A percentile compares a stretch with the other conserved stretches of the same genome.
These are phyloP conservation scores for Marvania coccoides DNA, from an alignment of 139 green algal species.

Conservation along the genomic window DNA sequence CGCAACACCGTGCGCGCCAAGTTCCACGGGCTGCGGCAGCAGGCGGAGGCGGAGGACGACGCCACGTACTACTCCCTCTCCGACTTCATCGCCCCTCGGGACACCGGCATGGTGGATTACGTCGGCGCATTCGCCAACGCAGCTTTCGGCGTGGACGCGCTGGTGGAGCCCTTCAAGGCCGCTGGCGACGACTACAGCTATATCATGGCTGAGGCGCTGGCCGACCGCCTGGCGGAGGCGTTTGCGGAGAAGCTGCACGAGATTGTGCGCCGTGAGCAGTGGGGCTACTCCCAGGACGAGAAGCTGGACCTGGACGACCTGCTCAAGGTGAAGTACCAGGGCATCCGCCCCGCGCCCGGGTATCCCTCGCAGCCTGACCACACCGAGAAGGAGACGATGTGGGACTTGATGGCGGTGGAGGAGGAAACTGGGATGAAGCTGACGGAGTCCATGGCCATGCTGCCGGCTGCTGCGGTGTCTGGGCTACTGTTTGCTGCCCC, in stretches of 20 bases:
- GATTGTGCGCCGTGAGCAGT: conserved; percentile 80
- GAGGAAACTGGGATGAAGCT: conserved; percentile 74
- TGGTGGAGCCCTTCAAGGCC: conserved; percentile 69
- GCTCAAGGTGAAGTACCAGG: conserved; percentile 98
- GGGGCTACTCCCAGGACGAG: conserved; percentile 92
- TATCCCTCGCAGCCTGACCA: conserved; percentile 99
- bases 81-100: conserved; percentile 94
- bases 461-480: conserved; percentile 84
- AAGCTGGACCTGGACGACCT: conserved; percentile 80
- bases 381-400: conserved; percentile 97
- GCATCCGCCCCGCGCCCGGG: conserved; percentile 93
- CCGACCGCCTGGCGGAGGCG: conserved; percentile 94
- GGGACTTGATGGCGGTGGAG: conserved; percentile 83
- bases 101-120: conserved; percentile 84
- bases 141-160: conserved; percentile 82
- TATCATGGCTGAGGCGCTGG: conserved; percentile 98
- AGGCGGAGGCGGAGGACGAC: conserved; percentile 78
- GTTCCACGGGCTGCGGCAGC: conserved; percentile 74
- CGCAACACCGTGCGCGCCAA: conserved; percentile 28
- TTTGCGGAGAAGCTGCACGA: conserved; percentile 94
- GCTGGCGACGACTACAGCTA: conserved; percentile 81
- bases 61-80: conserved; percentile 84
- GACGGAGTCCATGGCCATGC: conserved; percentile 95
- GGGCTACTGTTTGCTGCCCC: conserved; percentile 92
- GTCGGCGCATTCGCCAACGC: conserved; percentile 90